phyloP scores from a whole-genome alignment of 75 land plant species.

The Pinus tabuliformis region DNA sequence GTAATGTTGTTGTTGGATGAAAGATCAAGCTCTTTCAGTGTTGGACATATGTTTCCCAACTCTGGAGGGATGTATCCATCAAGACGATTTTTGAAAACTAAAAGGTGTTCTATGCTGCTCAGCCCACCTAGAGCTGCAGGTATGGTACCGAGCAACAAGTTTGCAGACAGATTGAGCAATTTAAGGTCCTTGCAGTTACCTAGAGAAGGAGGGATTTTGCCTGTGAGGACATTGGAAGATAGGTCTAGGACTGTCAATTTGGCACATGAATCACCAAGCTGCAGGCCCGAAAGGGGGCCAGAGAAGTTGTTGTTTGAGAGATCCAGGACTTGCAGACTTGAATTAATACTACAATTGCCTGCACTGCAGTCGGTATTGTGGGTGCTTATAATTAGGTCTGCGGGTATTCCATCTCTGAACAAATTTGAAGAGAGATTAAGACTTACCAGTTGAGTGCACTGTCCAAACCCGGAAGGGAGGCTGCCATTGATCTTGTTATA shows the following conservation, averaged over 20 bases:
- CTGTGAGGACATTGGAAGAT: constrained; percentile 41
- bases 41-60: constrained; percentile 32
- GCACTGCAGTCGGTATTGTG: neutral
- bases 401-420: constrained; percentile 37
- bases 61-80: constrained; percentile 61
- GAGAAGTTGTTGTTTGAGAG: constrained; percentile 59
- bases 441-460: constrained; percentile 17
- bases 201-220: constrained; percentile 42
- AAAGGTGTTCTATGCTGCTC: constrained; percentile 25
- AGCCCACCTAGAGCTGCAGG: constrained; percentile 37
- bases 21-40: constrained; percentile 55
- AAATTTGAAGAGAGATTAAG: constrained; percentile 49
- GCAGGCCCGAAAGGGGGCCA: constrained; percentile 29
- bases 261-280: constrained; percentile 36
- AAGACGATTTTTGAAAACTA: constrained; percentile 50
- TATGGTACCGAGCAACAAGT: constrained; percentile 32
- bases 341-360: constrained; percentile 5
- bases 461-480: constrained; percentile 7
- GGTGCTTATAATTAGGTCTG: constrained; percentile 14
- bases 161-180: constrained; percentile 44
- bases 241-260: constrained; percentile 41
- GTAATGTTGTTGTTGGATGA: constrained; percentile 33
- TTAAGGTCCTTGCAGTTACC: constrained; percentile 40
- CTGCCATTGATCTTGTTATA: constrained; percentile 41
- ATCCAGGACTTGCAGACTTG: constrained; percentile 35